A percentile compares a stretch with the other conserved stretches of the same genome.
These are phyloP conservation scores for Ensete ventricosum DNA, from an alignment of 176 grass and related monocot genomes.

Conservation along the genomic window DNA sequence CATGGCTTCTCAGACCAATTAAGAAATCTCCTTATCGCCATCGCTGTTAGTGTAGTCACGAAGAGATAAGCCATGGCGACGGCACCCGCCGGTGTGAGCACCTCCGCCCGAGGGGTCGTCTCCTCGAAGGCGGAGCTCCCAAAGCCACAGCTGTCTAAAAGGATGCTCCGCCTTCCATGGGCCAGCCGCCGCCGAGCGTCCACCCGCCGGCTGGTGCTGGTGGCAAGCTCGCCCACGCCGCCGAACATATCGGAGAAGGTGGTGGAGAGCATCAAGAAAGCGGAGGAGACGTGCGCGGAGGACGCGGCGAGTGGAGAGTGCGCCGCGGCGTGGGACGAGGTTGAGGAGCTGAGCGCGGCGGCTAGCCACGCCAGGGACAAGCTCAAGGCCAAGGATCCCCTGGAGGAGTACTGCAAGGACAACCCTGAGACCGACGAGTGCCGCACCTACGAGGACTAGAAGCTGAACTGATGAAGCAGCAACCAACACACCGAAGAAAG, in stretches of 20 bases:
- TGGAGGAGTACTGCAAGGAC: conserved; percentile 85
- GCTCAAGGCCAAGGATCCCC: conserved; percentile 60
- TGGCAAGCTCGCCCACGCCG: conserved; percentile 54
- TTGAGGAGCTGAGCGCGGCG: conserved; percentile 83
- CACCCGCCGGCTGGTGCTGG: not conserved
- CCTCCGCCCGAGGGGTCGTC: conserved; percentile 8
- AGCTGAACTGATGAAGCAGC: too few species aligned
- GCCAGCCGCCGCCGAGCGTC: not conserved
- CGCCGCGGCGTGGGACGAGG: conserved; percentile 82
- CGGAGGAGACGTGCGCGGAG: conserved; percentile 56
- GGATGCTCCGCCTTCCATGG: not conserved
- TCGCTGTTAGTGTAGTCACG: not conserved
- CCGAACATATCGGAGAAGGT: conserved; percentile 58
- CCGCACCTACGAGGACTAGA: conserved; percentile 72
- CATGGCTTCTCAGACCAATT: not conserved
- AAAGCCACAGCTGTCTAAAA: too few species aligned
- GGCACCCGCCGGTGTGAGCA: conserved; percentile 26
- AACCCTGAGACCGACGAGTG: conserved; percentile 86
- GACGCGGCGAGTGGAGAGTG: conserved; percentile 40
- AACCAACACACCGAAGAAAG: too few species aligned
- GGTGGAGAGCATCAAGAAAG: conserved; percentile 89
- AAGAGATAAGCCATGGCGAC: conserved; percentile 36
- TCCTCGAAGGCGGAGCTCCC: not conserved
- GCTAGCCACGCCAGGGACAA: conserved; percentile 89
- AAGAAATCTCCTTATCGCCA: not conserved